These are phyloP conservation scores for Ceratocystis destructans DNA, from an alignment of 2,329 filamentous ascomycete species.

Conservation along the genomic window DNA sequence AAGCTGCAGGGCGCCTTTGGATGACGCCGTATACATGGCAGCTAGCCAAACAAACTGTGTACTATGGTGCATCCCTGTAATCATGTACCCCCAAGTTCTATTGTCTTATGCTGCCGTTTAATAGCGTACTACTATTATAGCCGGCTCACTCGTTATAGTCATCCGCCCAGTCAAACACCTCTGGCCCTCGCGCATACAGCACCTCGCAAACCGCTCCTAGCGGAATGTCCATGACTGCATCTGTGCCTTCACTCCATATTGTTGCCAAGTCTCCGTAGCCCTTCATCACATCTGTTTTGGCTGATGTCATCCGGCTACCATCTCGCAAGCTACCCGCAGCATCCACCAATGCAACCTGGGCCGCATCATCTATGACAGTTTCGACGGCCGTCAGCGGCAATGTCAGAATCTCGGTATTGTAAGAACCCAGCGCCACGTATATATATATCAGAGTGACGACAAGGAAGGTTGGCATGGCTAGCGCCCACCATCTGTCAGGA, in stretches of 20 bases:
- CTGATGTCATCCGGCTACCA: constrained; percentile 28
- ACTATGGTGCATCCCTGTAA: no score
- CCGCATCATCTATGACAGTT: constrained; percentile 82
- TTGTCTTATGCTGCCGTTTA: not conserved
- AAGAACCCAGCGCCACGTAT: constrained; percentile 79
- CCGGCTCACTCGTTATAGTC: constrained; percentile 1
- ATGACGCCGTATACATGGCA: no score
- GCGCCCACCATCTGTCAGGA: constrained; percentile 92
- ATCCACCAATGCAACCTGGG: constrained; percentile 72
- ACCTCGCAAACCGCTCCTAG: constrained; percentile 91
- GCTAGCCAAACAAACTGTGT: no score
- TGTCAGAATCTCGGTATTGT: constrained; percentile 83
- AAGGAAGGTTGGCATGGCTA: constrained; percentile 80
- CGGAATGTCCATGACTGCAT: constrained; percentile 94
- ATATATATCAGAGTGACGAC: constrained; percentile 85
- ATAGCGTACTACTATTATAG: no score
- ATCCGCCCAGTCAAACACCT: constrained; percentile 9
- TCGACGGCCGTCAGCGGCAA: constrained; percentile 66
- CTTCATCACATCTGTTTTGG: constrained; percentile 24
- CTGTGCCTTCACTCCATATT: constrained; percentile 84
- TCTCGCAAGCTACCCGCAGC: constrained; percentile 42
- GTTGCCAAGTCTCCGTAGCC: constrained; percentile 37
- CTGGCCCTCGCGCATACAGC: constrained; percentile 45
- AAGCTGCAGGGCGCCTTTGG: no score
- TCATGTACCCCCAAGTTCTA: not conserved